Evolutionary conservation across 306 rosid genomes (phyloP).

Genomic region (Malus sieversii): DNA sequence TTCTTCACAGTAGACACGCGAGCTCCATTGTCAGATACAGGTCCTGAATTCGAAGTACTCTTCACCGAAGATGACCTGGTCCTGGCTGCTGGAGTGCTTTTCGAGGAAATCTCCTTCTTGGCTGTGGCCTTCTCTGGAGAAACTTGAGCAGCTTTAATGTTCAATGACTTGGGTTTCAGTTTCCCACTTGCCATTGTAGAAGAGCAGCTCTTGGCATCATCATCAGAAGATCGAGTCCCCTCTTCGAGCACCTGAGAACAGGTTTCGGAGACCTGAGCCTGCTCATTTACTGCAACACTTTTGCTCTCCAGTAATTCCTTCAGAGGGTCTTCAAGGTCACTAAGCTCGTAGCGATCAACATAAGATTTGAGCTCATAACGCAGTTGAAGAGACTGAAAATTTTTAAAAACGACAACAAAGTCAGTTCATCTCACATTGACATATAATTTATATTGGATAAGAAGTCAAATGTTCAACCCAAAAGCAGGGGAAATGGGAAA

Average conservation of each 20-base stretch:
- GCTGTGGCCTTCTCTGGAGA: constrained; percentile 28
- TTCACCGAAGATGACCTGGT: constrained; percentile 31
- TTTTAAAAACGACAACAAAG: background rate
- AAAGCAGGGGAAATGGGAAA: background rate
- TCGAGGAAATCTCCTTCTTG: constrained; percentile 36
- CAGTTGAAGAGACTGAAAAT: constrained; percentile 59
- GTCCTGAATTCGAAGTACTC: constrained; percentile 33
- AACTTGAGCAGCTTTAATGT: constrained; percentile 38
- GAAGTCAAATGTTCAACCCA: background rate
- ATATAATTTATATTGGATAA: background rate
- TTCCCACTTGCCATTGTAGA: constrained; percentile 35
- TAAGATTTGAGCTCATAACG: constrained; percentile 60
- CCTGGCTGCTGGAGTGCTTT: constrained; percentile 27
- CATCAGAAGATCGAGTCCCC: constrained; percentile 64
- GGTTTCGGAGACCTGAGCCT: constrained; percentile 55
- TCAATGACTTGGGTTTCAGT: constrained; percentile 47
- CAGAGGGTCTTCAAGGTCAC: constrained; percentile 43
- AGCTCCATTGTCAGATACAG: constrained; percentile 29
- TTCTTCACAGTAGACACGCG: constrained; percentile 30
- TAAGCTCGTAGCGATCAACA: constrained; percentile 36
- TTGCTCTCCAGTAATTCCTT: constrained; percentile 52
- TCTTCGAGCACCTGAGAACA: constrained; percentile 57
- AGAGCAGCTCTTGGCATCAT: constrained; percentile 53
- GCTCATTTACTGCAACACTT: constrained; percentile 36
- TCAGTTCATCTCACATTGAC: background rate